Base-by-base conservation (phyloP, 164 flowering plant species). In the Nymphaea thermarum region DNA sequence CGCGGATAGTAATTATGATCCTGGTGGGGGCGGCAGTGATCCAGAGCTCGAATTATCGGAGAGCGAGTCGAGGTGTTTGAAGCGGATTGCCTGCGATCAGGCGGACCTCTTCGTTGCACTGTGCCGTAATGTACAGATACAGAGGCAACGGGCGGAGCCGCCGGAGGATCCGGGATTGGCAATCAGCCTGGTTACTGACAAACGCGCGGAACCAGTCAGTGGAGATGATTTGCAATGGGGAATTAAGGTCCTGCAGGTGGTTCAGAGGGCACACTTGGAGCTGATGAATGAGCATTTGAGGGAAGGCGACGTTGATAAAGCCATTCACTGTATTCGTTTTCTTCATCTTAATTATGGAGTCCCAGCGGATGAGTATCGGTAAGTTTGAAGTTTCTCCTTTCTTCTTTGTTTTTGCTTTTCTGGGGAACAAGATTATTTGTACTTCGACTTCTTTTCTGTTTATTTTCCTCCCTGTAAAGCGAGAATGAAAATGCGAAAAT, bases 211-310 rank as follows among this genome's bases (percentile, higher is more conserved):
- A 45, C 53, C 53, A 5, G 63, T 16, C 15, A 15, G n/a, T 61
- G 17, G 17, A 25, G 63, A 61, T 61, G 25, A 61, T 5, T 61
- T 61, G 6, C 15, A 5, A 15, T 61, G 17, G 63, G 63, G 14
- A 2, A 16, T 25, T 16, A 61, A 72, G 81, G 76, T 90, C n/a
- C 83, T 71, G 66, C 83, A 70, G 76, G 73, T 65, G 75, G 86
- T 86, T 67, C 99, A 94, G 83, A 65, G 73, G 16, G 84, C 82
- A 4, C 96, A 94, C 80, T 77, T 94, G 82, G 88, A 86, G 69
- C 86, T 81, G 18, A 77, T 91, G 81, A 83, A 62, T 73, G 79
- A 78, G 42, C 71, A 82, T 61, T 16, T 85, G 70, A 73, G 77
- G 57, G 77, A 66, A 6, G 82, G 72, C 43, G 88, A 90, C 68